Conservation (phyloP, 2,329 filamentous ascomycete species). For the Aspergillus piperis region DNA sequence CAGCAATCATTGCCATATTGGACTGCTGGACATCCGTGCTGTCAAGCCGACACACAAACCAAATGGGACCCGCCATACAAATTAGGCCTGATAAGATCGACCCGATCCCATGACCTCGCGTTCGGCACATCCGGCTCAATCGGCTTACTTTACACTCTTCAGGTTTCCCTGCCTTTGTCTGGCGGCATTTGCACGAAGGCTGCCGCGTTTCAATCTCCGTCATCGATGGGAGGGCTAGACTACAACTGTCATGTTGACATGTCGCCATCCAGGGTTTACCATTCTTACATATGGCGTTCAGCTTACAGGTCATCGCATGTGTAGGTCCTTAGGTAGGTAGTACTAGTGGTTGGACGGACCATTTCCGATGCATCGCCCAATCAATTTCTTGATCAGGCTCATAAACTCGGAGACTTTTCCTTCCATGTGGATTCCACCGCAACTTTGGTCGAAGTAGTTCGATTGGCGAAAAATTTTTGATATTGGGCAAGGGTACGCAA, state of each 20-base stretch:
- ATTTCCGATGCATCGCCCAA: background rate
- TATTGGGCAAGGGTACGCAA: conserved; percentile 1
- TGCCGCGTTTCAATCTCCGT: background rate
- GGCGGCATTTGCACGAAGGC: background rate
- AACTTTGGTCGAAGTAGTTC: background rate
- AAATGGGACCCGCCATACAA: conserved; percentile 2
- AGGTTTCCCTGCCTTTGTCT: background rate
- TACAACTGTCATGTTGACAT: background rate
- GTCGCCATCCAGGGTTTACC: background rate
- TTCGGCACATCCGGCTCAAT: conserved; percentile 1
- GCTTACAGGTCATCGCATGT: background rate
- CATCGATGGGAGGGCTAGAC: too few species aligned
- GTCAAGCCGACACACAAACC: background rate
- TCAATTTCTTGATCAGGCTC: background rate
- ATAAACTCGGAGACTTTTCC: conserved; percentile 1
- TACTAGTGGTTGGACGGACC: background rate
- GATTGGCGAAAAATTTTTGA: background rate
- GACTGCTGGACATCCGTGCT: conserved; percentile 10
- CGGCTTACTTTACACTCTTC: background rate
- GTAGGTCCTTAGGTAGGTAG: background rate
- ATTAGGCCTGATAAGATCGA: conserved; percentile 4
- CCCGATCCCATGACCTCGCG: background rate
- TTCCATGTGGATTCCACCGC: conserved; percentile 1
- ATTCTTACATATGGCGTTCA: background rate
- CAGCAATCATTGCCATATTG: conserved; percentile 9